Base-by-base conservation (phyloP, 495 filamentous ascomycete species). In the Thozetella sp. region DNA sequence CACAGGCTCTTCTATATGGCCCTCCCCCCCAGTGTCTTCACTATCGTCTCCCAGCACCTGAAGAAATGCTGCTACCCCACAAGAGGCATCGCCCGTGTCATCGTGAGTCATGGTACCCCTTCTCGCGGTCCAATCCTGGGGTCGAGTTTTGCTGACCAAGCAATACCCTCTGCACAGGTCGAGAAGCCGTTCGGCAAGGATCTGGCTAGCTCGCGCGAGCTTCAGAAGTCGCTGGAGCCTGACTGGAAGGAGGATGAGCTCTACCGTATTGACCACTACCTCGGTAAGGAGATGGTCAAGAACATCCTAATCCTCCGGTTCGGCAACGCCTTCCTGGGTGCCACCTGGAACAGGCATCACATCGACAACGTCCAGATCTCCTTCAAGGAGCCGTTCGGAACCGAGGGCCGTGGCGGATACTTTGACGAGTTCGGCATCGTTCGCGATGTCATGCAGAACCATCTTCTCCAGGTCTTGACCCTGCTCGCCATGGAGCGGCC, bases 261-360 rank as follows among this genome's bases (percentile, higher is more conserved):
- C 65, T 99, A 96, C 87, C 94, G 96, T 69, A 99, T 99, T 69
- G 96, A 99, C 74, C 96, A 99, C 80, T 99, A 99, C 73, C 86
- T 99, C 43, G 96, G 96, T 65, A 99, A 99, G 86, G 96, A 99
- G 82, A 99, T 99, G 96, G 96, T 99, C 57, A 99, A 99, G 86
- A 99, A 99, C 75, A 96, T 99, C 68, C 86, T 99, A 55, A 97
- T 99, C 65, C 87, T 99, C 61, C 86, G 96, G 64, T 99, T 99
- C 74, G 96, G 95, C 63, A 99, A 99, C 77, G 93, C 97, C 68
- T 98, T 99, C 84, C 96, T 99, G 67, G 93, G 93, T 57, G 96
- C 96, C 51, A 98, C 95, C 56, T 99, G 96, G 96, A 98, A 97
- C 81, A 88, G 95, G 58, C 93, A 97, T 74, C 95, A 99, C 82